Evolutionary conservation across 805 yeast species (phyloP), one percentile per base, ranked within the genome.

Genomic region (Teunomyces cretensis): DNA sequence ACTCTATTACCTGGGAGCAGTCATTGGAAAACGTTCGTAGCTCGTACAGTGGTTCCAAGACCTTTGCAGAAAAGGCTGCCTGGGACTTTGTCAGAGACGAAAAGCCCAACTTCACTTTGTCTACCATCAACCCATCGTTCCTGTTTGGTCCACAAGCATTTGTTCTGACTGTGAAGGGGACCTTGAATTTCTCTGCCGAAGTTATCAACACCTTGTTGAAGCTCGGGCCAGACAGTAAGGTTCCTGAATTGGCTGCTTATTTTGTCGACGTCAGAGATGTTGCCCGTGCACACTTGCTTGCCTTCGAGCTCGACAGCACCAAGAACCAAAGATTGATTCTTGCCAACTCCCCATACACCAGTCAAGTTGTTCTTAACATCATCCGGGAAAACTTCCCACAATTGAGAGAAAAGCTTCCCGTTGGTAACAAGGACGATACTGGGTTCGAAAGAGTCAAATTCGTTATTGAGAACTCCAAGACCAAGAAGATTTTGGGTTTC

Each of bases 61-160:
- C 39, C 7, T 44, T 48, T 35, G 54, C 56, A 6, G 60, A 58
- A 36, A 42, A 47, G 46, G 58, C 58, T 6, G 57, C 53, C 3
- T 57, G 62, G 62, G 57, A 54, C 30, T 53, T 56, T 35, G 49
- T 57, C 32, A 43, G 51, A 37, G 22, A 30, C 4, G 41, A 53
- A n/a, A 43, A 43, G 43, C 58, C 58, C 42, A 57, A 60, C 44
- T 74, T 80, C 59, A 65, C 67, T 31, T 54, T 80, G 41, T 64
- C 75, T 32, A 68, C 78, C 1, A 70, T 81, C 14, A 77, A 78
- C 51, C 86, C 86, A 8, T 73, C 75, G 8, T 78, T 65, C 57
- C 84, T 80, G 1, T 73, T 79, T 51, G 87, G 86, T 4, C 86
- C 86, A 4, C 82, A 80, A 53, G 71, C 68, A 15, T 76, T 51